These are phyloP conservation scores for Hemisphaericaspora xylanilytica DNA, from an alignment of 1,139 yeast genomes.

Conservation along the genomic window DNA sequence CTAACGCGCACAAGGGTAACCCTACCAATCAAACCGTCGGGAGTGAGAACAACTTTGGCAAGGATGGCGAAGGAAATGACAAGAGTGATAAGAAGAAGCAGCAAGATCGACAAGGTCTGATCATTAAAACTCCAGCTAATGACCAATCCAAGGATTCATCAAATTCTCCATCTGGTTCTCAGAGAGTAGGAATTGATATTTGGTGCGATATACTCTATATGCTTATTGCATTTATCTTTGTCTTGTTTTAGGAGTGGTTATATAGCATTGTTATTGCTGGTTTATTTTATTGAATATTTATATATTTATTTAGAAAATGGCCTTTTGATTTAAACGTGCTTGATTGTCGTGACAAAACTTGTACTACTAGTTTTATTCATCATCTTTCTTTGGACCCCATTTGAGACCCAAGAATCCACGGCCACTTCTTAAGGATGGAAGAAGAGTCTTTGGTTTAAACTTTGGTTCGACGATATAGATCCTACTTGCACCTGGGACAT, in stretches of 20 bases:
- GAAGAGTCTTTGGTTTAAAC: slow-evolving; percentile 36
- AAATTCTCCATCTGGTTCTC: too few species aligned
- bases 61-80: too few species aligned
- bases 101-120: too few species aligned
- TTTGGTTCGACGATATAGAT: slow-evolving; percentile 71
- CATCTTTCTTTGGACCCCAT: slow-evolving; percentile 77
- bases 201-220: too few species aligned
- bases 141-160: too few species aligned
- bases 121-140: too few species aligned
- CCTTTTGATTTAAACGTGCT: too few species aligned
- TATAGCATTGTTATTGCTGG: background rate
- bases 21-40: background rate
- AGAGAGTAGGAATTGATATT: too few species aligned
- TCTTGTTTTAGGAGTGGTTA: too few species aligned
- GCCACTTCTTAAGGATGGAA: slow-evolving; percentile 29
- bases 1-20: background rate
- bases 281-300: background rate
- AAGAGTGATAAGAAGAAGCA: too few species aligned
- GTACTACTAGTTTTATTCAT: slow-evolving; percentile 11
- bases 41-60: background rate
- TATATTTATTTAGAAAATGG: background rate
- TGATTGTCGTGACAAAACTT: too few species aligned
- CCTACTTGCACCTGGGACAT: slow-evolving; percentile 68
- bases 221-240: too few species aligned
- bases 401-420: slow-evolving; percentile 74